Evolutionary conservation across 2,329 filamentous ascomycete genomes (phyloP), one percentile per base, ranked within the genome.

Genomic region (Exophiala phaeomuriformis): DNA sequence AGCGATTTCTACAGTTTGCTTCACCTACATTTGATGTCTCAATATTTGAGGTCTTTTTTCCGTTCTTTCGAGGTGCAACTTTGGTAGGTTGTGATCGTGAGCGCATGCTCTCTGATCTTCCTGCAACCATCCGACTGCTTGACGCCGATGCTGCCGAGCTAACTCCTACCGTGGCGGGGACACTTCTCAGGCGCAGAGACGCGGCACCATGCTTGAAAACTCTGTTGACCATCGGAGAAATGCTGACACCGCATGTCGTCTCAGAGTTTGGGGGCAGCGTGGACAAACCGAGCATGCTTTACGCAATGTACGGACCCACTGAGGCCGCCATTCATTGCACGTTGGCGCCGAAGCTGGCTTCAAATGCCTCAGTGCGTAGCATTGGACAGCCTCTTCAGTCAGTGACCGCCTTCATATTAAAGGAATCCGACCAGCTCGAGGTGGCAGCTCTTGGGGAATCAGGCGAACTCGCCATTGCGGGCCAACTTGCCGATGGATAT

Each of bases 281-380:
- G 0, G 65, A 65, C 0, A 70, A 69, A 5, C 66, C 73, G 1
- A 84, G 86, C 61, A 83, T 95, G 41, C 75, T 96, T 0, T 90
- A 88, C 79, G 90, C 84, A 33, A 95, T 95, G 89, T 96, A 96
- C 65, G 90, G 90, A 0, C 90, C 90, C 1, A 96, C 90, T 0
- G 90, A 96, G 71, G 88, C 88, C 5, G 83, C 90, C 0, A 95
- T 96, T 53, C 90, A 96, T 66, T 96, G 88, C 66, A 94, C 88
- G 0, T 69, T 93, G 3, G 84, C 88, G 59, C 73, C 83, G 0
- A 71, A 75, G 0, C 84, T 94, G 62, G 65, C 71, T 4, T 72
- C 75, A 3, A 67, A 69, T 19, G 80, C 79, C 5, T 75, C 80
- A 2, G 80, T 83, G 3, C 78, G 80, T 2, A 85, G 82, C 46